Evolutionary conservation across 305 asterid species (phyloP).

Genomic region (Nicotiana rustica): DNA sequence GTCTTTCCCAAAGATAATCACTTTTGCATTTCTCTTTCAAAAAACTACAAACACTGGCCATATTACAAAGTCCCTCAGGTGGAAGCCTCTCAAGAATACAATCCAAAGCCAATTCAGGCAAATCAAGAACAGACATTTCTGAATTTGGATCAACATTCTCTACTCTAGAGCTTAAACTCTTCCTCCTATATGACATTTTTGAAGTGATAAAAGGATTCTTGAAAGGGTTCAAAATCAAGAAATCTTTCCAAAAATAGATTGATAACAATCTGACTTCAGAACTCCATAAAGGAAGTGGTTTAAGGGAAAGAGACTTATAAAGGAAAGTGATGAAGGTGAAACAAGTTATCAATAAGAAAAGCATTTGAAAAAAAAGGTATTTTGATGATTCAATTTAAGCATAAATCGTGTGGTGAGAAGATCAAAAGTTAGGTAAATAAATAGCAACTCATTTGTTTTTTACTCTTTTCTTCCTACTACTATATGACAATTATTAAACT

Average conservation of each 20-base stretch:
- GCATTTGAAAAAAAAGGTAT: conserved; percentile 55
- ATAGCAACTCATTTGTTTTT: conserved; percentile 20
- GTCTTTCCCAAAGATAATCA: conserved; percentile 79
- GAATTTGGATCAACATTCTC: conserved; percentile 41
- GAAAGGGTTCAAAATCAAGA: conserved; percentile 48
- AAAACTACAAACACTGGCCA: conserved; percentile 70
- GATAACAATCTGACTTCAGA: conserved; percentile 69
- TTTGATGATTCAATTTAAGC: conserved; percentile 46
- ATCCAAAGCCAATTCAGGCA: conserved; percentile 87
- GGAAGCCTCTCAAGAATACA: conserved; percentile 86
- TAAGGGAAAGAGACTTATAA: conserved; percentile 68
- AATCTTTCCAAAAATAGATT: conserved; percentile 63
- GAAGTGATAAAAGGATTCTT: conserved; percentile 39
- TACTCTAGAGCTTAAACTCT: conserved; percentile 40
- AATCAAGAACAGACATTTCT: conserved; percentile 61
- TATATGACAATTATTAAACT: conserved; percentile 30
- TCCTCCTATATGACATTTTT: conserved; percentile 50
- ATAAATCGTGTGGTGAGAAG: conserved; percentile 42
- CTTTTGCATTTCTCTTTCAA: conserved; percentile 68
- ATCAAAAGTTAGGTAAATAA: conserved; percentile 48
- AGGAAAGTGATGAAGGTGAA: conserved; percentile 71
- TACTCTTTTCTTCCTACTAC: conserved; percentile 27
- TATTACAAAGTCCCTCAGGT: conserved; percentile 70
- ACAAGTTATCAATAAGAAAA: conserved; percentile 74
- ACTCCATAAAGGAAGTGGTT: conserved; percentile 66